Percentiles rank a stretch among this genome's conserved stretches.
phyloP scores from a whole-genome alignment of 345 rosid genomes.

The Syzygium jambos region DNA sequence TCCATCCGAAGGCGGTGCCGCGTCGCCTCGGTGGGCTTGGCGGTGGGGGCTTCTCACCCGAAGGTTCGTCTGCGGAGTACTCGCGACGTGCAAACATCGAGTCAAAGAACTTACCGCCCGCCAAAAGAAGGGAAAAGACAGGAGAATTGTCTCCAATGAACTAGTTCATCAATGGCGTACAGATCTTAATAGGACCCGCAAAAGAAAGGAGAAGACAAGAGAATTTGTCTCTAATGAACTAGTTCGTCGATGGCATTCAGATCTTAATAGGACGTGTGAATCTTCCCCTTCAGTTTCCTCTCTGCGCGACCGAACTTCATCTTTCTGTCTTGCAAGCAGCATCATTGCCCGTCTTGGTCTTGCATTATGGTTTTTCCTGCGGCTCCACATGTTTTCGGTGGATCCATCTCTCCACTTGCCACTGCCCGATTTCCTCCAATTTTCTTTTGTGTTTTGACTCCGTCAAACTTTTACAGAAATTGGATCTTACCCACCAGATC shows the following conservation, averaged over 20 bases:
- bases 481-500: background rate
- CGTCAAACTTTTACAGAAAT: background rate
- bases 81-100: background rate
- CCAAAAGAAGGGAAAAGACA: background rate
- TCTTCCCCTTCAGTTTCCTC: background rate
- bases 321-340: background rate
- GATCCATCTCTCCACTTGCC: background rate
- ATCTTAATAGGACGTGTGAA: background rate
- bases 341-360: background rate
- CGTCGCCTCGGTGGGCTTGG: background rate
- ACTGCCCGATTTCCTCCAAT: background rate
- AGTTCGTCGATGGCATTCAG: background rate
- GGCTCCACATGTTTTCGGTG: background rate
- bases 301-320: background rate
- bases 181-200: background rate
- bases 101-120: background rate
- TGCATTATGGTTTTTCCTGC: background rate
- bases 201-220: background rate
- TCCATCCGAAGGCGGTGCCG: background rate
- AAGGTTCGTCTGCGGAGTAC: background rate
- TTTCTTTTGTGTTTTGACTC: background rate
- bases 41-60: background rate
- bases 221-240: background rate
- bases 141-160: background rate
- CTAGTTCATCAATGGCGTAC: background rate